Conservation (phyloP, 2,329 filamentous ascomycete genomes). For the Boeremia lycopersici region DNA sequence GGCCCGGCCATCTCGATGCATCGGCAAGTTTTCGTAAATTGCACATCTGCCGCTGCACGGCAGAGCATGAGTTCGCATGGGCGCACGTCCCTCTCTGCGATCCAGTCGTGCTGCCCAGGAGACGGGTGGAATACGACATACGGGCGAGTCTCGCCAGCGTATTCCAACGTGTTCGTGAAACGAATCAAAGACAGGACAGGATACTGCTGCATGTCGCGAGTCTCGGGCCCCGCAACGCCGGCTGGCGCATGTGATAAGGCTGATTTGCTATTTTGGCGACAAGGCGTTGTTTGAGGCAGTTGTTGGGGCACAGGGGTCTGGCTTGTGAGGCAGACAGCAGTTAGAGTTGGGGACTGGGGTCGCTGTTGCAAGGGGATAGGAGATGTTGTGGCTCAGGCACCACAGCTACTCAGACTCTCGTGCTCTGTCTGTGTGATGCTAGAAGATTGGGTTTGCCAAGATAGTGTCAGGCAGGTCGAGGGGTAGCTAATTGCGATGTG, state of each 20-base stretch:
- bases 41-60: constrained; percentile 3
- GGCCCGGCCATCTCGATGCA: neutral
- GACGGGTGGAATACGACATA: neutral
- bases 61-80: constrained; percentile 16
- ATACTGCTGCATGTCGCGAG: neutral
- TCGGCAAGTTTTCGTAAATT: constrained; percentile 6
- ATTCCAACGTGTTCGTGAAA: constrained; percentile 3
- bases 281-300: neutral
- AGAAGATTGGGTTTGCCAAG: constrained; percentile 2
- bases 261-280: neutral
- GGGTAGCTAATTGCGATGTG: constrained; percentile 13
- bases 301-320: neutral
- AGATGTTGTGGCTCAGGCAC: constrained; percentile 8
- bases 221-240: constrained; percentile 1
- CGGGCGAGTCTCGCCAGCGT: constrained; percentile 3
- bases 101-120: neutral
- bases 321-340: neutral
- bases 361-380: constrained; percentile 1
- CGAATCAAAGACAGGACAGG: neutral
- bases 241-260: neutral
- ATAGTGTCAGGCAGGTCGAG: constrained; percentile 6
- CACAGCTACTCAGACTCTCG: neutral
- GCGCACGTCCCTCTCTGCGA: neutral
- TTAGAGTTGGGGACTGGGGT: neutral
- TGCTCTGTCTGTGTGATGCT: neutral